A percentile compares a stretch with the other conserved stretches of the same genome.
These are phyloP conservation scores for Fusarium sp. DNA, from an alignment of 2,329 filamentous ascomycete species.

Conservation along the genomic window DNA sequence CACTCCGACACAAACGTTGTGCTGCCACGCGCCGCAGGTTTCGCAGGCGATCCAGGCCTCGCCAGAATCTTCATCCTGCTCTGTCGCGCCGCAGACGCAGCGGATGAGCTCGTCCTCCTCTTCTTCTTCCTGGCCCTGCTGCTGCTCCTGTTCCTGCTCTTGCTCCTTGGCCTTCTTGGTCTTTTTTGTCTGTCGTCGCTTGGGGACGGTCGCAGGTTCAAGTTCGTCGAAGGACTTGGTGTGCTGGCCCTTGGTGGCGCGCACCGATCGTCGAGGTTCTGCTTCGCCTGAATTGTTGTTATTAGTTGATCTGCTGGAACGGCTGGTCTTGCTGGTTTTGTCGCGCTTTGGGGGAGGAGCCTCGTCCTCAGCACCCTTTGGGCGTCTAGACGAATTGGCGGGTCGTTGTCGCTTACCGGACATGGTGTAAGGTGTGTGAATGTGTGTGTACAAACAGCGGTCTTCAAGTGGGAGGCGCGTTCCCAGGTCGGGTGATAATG, in stretches of 20 bases:
- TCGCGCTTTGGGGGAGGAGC: slow-evolving; percentile 18
- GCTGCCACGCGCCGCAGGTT: slow-evolving; percentile 92
- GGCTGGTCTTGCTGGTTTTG: slow-evolving; percentile 15
- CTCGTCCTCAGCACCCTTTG: slow-evolving; percentile 18
- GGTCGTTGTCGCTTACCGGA: slow-evolving; percentile 51
- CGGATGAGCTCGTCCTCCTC: slow-evolving; percentile 80
- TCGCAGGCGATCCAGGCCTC: slow-evolving; percentile 98
- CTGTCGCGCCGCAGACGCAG: slow-evolving; percentile 91
- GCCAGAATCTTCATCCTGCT: slow-evolving; percentile 85
- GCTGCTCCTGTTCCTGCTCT: slow-evolving; percentile 61
- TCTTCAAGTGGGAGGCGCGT: slow-evolving; percentile 18
- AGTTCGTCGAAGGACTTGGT: slow-evolving; percentile 86
- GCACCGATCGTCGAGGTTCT: slow-evolving; percentile 92
- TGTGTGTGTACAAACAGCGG: slow-evolving; percentile 11
- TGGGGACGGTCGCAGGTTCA: slow-evolving; percentile 67
- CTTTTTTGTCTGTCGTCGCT: slow-evolving; percentile 63
- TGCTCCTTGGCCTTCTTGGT: slow-evolving; percentile 73
- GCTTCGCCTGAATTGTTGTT: slow-evolving; percentile 56
- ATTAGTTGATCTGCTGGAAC: slow-evolving; percentile 37
- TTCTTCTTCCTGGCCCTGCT: slow-evolving; percentile 60
- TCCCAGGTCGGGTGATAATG: slow-evolving; percentile 20
- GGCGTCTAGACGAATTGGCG: slow-evolving; percentile 29
- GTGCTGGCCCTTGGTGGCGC: slow-evolving; percentile 97
- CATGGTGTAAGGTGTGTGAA: slow-evolving; percentile 42
- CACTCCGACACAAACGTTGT: slow-evolving; percentile 95